Evolutionary conservation across 1,139 yeast species (phyloP).

Genomic region (Debaryomyces sp.): DNA sequence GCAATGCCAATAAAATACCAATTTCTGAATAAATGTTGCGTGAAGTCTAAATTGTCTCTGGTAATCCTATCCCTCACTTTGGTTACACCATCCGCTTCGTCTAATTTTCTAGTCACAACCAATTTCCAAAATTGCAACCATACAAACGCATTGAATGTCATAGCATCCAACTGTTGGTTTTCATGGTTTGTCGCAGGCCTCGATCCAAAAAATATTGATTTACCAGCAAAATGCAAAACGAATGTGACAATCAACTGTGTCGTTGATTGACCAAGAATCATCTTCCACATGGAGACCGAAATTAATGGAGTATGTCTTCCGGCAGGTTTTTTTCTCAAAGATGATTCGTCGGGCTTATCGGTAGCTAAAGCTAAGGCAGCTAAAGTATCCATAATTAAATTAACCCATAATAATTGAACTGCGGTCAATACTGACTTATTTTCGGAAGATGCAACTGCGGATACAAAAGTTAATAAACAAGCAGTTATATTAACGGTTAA

Average conservation of each 20-base stretch:
- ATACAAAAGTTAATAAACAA: conserved; percentile 86
- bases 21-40: conserved; percentile 79
- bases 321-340: conserved; percentile 80
- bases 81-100: conserved; percentile 76
- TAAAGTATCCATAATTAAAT: conserved; percentile 95
- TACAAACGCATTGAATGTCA: conserved; percentile 94
- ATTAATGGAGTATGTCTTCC: conserved; percentile 82
- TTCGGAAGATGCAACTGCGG: conserved; percentile 82
- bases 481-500: conserved; percentile 96
- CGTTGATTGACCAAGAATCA: conserved; percentile 87
- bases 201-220: conserved; percentile 55
- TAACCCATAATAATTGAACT: conserved; percentile 96
- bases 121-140: conserved; percentile 97
- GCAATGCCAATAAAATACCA: conserved; percentile 78
- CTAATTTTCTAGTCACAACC: conserved; percentile 87
- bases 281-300: conserved; percentile 95
- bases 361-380: conserved; percentile 98
- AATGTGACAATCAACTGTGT: conserved; percentile 82
- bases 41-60: conserved; percentile 70
- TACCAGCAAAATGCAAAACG: conserved; percentile 78
- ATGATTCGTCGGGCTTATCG: conserved; percentile 87
- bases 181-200: conserved; percentile 45
- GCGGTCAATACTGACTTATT: conserved; percentile 92
- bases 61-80: conserved; percentile 61
- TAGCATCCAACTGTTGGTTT: conserved; percentile 66